Base-by-base conservation (phyloP, 1,284 basidiomycete genomes). In the Golubevia sp. region DNA sequence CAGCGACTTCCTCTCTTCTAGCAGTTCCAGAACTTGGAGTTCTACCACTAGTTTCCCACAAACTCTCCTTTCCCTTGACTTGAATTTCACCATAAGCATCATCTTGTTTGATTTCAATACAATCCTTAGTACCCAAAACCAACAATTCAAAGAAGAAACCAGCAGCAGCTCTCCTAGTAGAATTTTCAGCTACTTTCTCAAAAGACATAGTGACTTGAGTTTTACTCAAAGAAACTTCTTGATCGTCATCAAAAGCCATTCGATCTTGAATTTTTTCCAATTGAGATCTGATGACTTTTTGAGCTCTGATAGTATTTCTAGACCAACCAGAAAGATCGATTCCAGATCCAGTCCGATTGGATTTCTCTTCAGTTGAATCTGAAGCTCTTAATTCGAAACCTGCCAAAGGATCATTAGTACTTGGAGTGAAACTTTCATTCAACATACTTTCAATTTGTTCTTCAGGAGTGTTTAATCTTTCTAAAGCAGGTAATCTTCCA, bases 141-240 rank as follows among this genome's bases (percentile, higher is more conserved):
- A 99, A 90, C 58, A 98, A 85, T 85, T 99, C 96, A 79, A 98
- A 99, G 88, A 99, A 99, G 88, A 99, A 98, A 1, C 92, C 90
- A 0, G 94, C 90, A 0, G 95, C 94, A 2, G 94, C 96, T 53
- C 93, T 90, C 58, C 93, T 90, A 6, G 92, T 91, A 6, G 93
- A 92, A 11, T 61, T 56, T 20, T 57, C 61, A 49, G 61, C 62
- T 2, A 49, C 62, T 15, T 23, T 30, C 18, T 26, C 30, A 5
- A 34, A 34, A 34, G 30, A 34, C 30, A 34, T 34, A 11, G 11
- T 34, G 11, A 8, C 24, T 11, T 55, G n/a, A 8, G 20, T 38
- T 20, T 21, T 59, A 51, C 86, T 86, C 13, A 84, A 84, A 51
- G 63, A 64, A 20, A 65, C 76, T 60, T 63, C 52, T 21, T 73